Evolutionary conservation across 2,329 filamentous ascomycete genomes (phyloP).

Genomic region (Colletotrichum kahawae): DNA sequence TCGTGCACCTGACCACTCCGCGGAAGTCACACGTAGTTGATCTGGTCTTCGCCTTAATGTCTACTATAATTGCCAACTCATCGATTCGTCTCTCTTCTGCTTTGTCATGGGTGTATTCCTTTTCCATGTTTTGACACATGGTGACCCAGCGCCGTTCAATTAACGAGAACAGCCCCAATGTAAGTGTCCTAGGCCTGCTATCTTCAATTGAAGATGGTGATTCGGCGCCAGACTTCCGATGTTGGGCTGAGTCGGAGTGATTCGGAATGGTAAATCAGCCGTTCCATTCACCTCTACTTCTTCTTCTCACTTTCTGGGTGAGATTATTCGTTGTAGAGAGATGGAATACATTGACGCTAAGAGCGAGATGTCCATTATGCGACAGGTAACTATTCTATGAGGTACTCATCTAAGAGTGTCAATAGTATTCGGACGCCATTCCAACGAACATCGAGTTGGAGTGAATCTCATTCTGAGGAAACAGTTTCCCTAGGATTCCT

Average conservation of each 20-base stretch:
- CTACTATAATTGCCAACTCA: accelerated
- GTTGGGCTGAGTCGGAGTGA: neutral
- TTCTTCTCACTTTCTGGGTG: too few relatives aligned
- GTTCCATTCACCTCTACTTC: too few relatives aligned
- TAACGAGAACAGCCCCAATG: neutral
- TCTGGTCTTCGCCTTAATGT: neutral
- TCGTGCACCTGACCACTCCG: too few relatives aligned
- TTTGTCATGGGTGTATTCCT: neutral
- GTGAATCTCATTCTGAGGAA: too few relatives aligned
- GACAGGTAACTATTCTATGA: neutral
- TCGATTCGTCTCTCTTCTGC: neutral
- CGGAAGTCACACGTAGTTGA: neutral
- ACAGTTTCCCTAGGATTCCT: neutral
- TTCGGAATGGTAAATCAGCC: too few relatives aligned
- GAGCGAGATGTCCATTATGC: neutral
- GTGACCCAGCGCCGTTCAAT: neutral
- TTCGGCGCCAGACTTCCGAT: neutral
- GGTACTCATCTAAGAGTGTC: neutral
- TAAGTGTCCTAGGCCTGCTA: accelerated
- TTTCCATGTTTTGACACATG: neutral
- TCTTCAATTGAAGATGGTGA: neutral
- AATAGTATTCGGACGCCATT: neutral
- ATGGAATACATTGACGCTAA: neutral
- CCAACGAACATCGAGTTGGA: too few relatives aligned
- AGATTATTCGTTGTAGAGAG: too few relatives aligned